Base-by-base conservation (phyloP, 2,329 filamentous ascomycete genomes). In the Botrytis galanthina region DNA sequence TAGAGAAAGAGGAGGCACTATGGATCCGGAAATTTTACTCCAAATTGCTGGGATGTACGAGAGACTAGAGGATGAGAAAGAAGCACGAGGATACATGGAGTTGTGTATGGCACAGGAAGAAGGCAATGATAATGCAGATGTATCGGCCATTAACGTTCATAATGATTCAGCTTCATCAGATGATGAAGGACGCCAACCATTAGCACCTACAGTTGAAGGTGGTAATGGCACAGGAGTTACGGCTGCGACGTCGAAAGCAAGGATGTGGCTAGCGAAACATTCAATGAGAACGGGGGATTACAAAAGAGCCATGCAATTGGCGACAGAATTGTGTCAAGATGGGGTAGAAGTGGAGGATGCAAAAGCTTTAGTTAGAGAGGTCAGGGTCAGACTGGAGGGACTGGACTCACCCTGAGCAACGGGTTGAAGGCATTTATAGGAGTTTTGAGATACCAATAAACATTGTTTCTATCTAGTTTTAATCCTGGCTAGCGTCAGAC, bases 261-360 rank as follows among this genome's bases (percentile, higher is more conserved):
- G 96, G 35, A 90, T 98, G 86, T 99, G 96, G 96, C 88, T 99
- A 73, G 96, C 96, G 26, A 89, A 90, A 73, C 92, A 91, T 84
- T 92, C 94, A 20, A 92, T 97, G 84, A 87, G 89, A 54, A 88
- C 88, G 18, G 90, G 90, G 57, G 94, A 97, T 81, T 93, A 93
- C 78, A 85, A 87, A 46, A 88, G 92, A 32, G 93, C 94, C 6
- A 92, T 92, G 83, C 89, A 93, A 75, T 84, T 98, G 60, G 95
- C 94, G 0, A 94, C 91, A 75, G 96, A 99, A 83, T 85, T 99
- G 63, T 98, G 95, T 81, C 94, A 98, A 82, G 96, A 99, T 82
- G 96, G 96, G 0, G 91, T 97, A 39, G 96, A 98, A 82, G 94
- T 98, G 3, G 96, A 99, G 81, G 96, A 99, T 82, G 96, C 96